phyloP scores from a whole-genome alignment of 1,284 basidiomycete species.

The Sphagnurus paluster region DNA sequence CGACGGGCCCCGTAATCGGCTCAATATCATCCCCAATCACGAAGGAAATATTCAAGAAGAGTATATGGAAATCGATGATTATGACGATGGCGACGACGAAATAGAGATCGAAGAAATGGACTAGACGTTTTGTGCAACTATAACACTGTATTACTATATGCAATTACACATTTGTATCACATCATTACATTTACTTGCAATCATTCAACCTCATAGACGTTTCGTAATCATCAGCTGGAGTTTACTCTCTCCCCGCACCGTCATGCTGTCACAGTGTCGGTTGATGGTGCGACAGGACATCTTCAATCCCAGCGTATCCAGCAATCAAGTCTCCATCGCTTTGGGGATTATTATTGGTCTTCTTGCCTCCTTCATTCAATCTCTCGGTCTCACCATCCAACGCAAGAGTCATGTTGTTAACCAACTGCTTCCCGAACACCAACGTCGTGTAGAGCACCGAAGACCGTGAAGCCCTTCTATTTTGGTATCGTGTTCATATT shows the following conservation, averaged over 20 bases:
- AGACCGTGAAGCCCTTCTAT: constrained; percentile 62
- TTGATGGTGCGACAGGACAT: constrained; percentile 14
- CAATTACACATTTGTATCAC: too few species aligned
- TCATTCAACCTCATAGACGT: too few species aligned
- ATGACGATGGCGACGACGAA: constrained; percentile 46
- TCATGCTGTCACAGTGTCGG: constrained; percentile 9
- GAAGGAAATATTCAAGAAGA: constrained; percentile 48
- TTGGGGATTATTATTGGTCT: constrained; percentile 68
- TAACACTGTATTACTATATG: background rate
- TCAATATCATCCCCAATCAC: constrained; percentile 88
- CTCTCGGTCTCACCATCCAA: constrained; percentile 90
- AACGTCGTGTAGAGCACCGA: constrained; percentile 70
- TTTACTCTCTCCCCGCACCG: background rate
- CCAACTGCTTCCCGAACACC: constrained; percentile 65
- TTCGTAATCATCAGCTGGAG: background rate
- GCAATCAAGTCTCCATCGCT: constrained; percentile 40
- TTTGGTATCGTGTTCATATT: constrained; percentile 3
- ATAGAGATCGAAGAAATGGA: constrained; percentile 83
- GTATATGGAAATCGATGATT: constrained; percentile 56
- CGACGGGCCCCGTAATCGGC: constrained; percentile 81
- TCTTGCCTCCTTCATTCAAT: constrained; percentile 88
- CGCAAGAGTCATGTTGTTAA: constrained; percentile 93
- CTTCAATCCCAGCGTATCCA: constrained; percentile 8
- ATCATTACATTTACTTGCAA: too few species aligned
- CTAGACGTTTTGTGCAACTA: constrained; percentile 25